Percentiles rank a stretch among this genome's conserved stretches.
phyloP scores from a whole-genome alignment of 164 flowering plant species.

The grape (Vitis vinifera) region DNA sequence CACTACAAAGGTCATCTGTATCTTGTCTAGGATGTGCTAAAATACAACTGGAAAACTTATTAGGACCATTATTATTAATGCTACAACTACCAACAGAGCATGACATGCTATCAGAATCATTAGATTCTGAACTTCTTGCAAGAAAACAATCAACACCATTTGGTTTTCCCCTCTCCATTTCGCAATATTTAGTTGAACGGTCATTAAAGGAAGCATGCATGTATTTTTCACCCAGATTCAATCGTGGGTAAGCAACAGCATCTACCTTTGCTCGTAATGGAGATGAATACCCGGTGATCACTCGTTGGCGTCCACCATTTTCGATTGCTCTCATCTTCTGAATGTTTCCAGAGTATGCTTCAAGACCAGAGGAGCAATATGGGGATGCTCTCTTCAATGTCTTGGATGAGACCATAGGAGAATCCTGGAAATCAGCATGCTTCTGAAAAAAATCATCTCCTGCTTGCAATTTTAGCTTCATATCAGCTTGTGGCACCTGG shows the following conservation, averaged over 20 bases:
- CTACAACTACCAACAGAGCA: conserved; percentile 93
- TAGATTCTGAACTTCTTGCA: conserved; percentile 37
- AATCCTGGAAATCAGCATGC: conserved; percentile 11
- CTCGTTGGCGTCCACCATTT: conserved; percentile 28
- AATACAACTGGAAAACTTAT: conserved; percentile 22
- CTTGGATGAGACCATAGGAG: conserved; percentile 25
- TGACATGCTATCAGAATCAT: conserved; percentile 43
- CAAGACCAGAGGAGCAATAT: conserved; percentile 22
- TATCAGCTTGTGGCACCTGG: conserved; percentile 5
- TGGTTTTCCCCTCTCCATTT: conserved; percentile 37
- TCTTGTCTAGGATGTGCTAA: conserved; percentile 17
- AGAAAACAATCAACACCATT: conserved; percentile 30
- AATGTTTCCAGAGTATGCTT: conserved; percentile 21
- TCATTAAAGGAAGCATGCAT: conserved; percentile 49
- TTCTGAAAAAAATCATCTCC: conserved; percentile 10
- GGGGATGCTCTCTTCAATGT: conserved; percentile 41
- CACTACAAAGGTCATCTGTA: conserved; percentile 48
- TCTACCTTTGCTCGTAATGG: conserved; percentile 46
- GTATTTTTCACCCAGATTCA: conserved; percentile 46
- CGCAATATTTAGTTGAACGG: conserved; percentile 34
- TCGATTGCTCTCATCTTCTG: conserved; percentile 38
- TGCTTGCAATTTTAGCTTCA: conserved; percentile 2
- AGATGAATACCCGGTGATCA: conserved; percentile 19
- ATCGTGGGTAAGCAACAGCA: conserved; percentile 52
- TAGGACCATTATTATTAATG: conserved; percentile 27